Percentiles rank a stretch among this genome's conserved stretches.
phyloP scores from a whole-genome alignment of 768 basidiomycete genomes.

The Naganishia randhawae region DNA sequence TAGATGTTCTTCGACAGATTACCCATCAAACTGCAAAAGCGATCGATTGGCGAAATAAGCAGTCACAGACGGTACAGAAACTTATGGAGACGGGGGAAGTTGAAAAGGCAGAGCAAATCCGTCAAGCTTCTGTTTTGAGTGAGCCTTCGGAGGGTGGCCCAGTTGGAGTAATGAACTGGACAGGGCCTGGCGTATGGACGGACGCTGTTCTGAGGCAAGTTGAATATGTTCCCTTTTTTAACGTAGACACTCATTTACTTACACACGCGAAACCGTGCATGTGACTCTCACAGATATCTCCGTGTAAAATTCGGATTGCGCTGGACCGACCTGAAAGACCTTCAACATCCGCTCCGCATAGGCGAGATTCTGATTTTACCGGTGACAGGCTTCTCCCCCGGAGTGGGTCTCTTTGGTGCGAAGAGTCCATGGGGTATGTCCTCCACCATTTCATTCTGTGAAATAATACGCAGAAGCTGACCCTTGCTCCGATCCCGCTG shows the following conservation, averaged over 20 bases:
- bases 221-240: conserved; percentile 1
- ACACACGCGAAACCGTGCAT: too few species aligned
- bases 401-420: conserved; percentile 46
- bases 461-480: neutral
- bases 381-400: conserved; percentile 50
- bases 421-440: conserved; percentile 36
- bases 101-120: conserved; percentile 33
- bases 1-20: conserved; percentile 52
- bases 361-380: conserved; percentile 52
- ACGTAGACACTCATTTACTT: neutral
- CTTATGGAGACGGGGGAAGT: conserved; percentile 34
- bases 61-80: conserved; percentile 27
- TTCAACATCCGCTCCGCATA: conserved; percentile 44
- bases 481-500: neutral
- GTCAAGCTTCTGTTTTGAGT: conserved; percentile 33
- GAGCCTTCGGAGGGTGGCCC: conserved; percentile 45
- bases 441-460: neutral
- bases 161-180: conserved; percentile 53
- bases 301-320: conserved; percentile 46
- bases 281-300: conserved; percentile 45
- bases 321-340: conserved; percentile 50
- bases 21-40: conserved; percentile 42
- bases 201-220: conserved; percentile 50
- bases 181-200: conserved; percentile 52
- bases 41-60: conserved; percentile 36